Conservation (phyloP, 2,329 filamentous ascomycete species). For the Sporothrix pallida region DNA sequence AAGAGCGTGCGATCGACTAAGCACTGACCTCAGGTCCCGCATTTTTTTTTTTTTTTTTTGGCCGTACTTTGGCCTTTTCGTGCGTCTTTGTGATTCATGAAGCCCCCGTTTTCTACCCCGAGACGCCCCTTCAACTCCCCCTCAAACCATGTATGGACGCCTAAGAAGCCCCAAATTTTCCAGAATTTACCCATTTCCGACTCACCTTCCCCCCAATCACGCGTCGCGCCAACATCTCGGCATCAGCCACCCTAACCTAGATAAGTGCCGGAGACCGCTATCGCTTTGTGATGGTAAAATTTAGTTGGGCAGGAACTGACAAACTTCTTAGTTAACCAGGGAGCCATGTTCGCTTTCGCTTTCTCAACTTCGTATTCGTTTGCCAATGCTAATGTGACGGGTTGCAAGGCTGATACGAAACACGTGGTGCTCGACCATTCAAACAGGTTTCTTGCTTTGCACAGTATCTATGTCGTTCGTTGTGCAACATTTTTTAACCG, state of each 20-base stretch:
- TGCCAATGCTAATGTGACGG: not conserved
- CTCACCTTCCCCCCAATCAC: not conserved
- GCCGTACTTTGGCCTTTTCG: not conserved
- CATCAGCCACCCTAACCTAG: not conserved
- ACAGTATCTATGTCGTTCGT: not conserved
- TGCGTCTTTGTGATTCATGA: not conserved
- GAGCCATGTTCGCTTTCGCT: not conserved
- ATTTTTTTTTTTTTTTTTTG: not conserved
- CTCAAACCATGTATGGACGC: not conserved
- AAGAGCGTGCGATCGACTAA: not conserved
- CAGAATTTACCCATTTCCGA: not conserved
- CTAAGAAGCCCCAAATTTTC: not conserved
- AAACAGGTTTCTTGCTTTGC: not conserved
- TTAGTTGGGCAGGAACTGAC: not conserved
- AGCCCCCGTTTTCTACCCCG: not conserved
- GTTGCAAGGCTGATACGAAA: not conserved
- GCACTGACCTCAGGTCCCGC: not conserved
- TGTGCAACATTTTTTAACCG: not conserved
- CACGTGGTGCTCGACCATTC: not conserved
- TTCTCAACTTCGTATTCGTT: not conserved
- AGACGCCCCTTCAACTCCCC: not conserved
- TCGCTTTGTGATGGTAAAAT: not conserved
- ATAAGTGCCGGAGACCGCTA: not conserved
- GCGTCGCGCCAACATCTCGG: constrained; percentile 6
- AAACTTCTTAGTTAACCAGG: not conserved